Conservation (phyloP, 75 land plant genomes). For the Isoetes taiwanensis region DNA sequence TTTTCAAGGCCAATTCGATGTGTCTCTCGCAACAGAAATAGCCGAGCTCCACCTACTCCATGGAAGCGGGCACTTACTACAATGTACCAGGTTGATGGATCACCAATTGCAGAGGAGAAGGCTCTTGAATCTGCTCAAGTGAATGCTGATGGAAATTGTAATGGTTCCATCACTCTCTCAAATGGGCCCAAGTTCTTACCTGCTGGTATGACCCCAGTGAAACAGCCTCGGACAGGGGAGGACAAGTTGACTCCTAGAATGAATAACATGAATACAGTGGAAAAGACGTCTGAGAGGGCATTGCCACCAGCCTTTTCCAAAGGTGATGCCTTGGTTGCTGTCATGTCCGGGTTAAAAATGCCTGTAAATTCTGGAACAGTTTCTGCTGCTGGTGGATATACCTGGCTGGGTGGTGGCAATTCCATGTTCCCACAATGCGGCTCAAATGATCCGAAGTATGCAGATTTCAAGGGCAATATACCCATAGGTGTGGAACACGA, state of each 20-base stretch:
- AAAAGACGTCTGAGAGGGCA: no score
- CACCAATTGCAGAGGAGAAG: slow-evolving; percentile 28
- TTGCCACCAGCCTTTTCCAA: no score
- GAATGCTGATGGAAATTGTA: no score
- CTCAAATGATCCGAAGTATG: slow-evolving; percentile 9
- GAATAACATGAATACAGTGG: no score
- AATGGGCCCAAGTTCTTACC: no score
- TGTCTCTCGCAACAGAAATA: slow-evolving; percentile 58
- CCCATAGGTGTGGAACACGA: slow-evolving; percentile 10
- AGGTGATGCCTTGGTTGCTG: no score
- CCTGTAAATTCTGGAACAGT: no score
- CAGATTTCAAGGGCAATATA: slow-evolving; percentile 2
- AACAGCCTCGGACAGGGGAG: not conserved
- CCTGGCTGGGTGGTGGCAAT: no score
- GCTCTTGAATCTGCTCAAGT: no score
- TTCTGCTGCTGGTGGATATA: not conserved
- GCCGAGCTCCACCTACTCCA: slow-evolving; percentile 22
- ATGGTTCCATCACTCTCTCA: no score
- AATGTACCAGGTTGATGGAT: slow-evolving; percentile 21
- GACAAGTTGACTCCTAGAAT: not conserved
- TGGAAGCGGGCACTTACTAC: slow-evolving; percentile 27
- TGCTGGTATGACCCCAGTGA: not conserved
- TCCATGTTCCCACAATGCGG: not conserved
- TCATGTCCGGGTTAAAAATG: no score
- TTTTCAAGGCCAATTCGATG: slow-evolving; percentile 66